phyloP scores from a whole-genome alignment of 106 monocot species.

The Apostasia shenzhenica region DNA sequence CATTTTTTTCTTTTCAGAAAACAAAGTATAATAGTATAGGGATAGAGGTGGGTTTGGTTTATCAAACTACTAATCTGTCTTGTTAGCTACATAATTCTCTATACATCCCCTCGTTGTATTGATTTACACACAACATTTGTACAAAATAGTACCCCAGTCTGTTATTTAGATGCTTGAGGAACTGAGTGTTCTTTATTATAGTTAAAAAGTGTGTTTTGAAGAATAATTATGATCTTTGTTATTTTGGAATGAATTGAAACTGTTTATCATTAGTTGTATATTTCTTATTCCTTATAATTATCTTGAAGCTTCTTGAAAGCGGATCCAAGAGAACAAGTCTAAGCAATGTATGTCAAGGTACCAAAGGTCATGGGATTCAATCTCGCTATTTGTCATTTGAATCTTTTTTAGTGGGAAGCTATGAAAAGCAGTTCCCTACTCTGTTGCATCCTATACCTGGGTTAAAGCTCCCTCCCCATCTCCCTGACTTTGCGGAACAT shows the following conservation, averaged over 20 bases:
- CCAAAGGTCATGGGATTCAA: constrained; percentile 3
- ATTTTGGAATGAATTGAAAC: background rate
- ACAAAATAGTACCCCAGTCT: no score
- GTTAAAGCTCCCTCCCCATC: constrained; percentile 25
- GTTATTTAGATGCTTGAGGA: no score
- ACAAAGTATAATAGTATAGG: no score
- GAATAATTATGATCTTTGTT: background rate
- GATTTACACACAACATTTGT: no score
- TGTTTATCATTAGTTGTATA: background rate
- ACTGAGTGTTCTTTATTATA: background rate
- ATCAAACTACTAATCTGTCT: no score
- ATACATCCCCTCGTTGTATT: no score
- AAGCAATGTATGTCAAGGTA: background rate
- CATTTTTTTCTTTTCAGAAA: no score
- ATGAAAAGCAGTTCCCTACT: constrained; percentile 32
- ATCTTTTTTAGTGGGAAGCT: constrained; percentile 19
- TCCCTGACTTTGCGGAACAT: constrained; percentile 21
- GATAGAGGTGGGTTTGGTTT: no score
- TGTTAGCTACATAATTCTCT: no score
- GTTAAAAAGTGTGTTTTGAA: background rate
- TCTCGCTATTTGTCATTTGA: constrained; percentile 19
- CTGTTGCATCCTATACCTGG: constrained; percentile 38
- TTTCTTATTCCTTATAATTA: constrained; percentile 1
- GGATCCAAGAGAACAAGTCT: constrained; percentile 5
- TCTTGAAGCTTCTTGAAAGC: constrained; percentile 12